Evolutionary conservation across 2,329 filamentous ascomycete species (phyloP).

Genomic region (Pseudopyrenochaeta lycopersici): DNA sequence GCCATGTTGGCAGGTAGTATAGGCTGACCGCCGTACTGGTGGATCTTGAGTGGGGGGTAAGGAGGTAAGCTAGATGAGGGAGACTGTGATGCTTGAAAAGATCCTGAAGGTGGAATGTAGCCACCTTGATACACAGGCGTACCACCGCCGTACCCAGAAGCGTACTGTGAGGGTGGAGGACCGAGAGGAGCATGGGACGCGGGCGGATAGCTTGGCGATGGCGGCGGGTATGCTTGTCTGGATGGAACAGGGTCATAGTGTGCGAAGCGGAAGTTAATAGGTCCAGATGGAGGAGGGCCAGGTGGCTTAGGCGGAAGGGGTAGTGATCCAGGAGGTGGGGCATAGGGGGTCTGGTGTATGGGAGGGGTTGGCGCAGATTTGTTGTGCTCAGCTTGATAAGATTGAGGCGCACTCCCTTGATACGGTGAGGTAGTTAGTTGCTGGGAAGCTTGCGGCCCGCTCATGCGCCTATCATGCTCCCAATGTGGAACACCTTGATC

Average conservation of each 20-base stretch:
- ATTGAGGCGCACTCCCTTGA: slow-evolving; percentile 33
- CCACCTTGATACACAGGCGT: slow-evolving; percentile 35
- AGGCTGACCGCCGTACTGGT: slow-evolving; percentile 51
- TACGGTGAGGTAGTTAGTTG: slow-evolving; percentile 33
- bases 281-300: slow-evolving; percentile 32
- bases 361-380: slow-evolving; percentile 26
- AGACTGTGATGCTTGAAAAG: slow-evolving; percentile 44
- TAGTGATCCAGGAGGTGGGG: slow-evolving; percentile 27
- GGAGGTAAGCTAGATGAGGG: slow-evolving; percentile 30
- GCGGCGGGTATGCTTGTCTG: slow-evolving; percentile 30
- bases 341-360: slow-evolving; percentile 45
- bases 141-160: slow-evolving; percentile 27
- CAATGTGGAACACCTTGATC: slow-evolving; percentile 34
- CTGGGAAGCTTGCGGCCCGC: slow-evolving; percentile 37
- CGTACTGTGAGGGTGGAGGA: slow-evolving; percentile 59
- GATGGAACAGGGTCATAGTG: slow-evolving; percentile 46
- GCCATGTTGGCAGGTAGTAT: slow-evolving; percentile 51
- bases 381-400: slow-evolving; percentile 31
- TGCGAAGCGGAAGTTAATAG: slow-evolving; percentile 46
- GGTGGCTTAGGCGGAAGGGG: slow-evolving; percentile 43
- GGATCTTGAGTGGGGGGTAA: slow-evolving; percentile 47
- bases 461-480: slow-evolving; percentile 39
- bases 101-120: slow-evolving; percentile 44
- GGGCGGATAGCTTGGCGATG: slow-evolving; percentile 31
- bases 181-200: slow-evolving; percentile 25